phyloP scores from a whole-genome alignment of 805 yeast genomes.

The Yarrowia sp. region DNA sequence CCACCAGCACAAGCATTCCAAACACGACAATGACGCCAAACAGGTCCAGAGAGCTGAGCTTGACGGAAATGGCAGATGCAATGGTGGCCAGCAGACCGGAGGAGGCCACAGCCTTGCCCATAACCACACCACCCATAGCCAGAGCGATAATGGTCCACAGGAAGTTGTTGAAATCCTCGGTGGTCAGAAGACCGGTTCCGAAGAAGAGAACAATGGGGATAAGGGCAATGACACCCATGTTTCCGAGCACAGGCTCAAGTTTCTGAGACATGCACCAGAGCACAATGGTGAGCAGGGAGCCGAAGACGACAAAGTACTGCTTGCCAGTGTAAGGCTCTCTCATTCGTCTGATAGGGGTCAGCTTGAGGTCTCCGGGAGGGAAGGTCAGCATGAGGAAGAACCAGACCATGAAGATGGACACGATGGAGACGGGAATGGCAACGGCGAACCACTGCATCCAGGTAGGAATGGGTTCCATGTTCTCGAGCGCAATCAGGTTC shows the following conservation, averaged over 20 bases:
- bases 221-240: constrained; percentile 95
- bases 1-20: constrained; percentile 78
- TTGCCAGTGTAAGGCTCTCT: constrained; percentile 61
- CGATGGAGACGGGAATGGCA: constrained; percentile 76
- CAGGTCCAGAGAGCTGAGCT: constrained; percentile 70
- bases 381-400: constrained; percentile 69
- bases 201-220: constrained; percentile 90
- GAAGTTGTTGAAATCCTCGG: constrained; percentile 93
- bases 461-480: constrained; percentile 81
- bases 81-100: constrained; percentile 84
- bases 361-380: constrained; percentile 57
- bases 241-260: constrained; percentile 78
- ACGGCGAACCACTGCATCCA: constrained; percentile 96
- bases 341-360: constrained; percentile 61
- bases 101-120: constrained; percentile 93
- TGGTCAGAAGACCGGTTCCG: constrained; percentile 84
- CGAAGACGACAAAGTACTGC: constrained; percentile 77
- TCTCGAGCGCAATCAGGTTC: constrained; percentile 85
- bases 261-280: constrained; percentile 90
- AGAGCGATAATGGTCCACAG: constrained; percentile 95
- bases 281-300: constrained; percentile 73
- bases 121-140: constrained; percentile 97
- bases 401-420: constrained; percentile 76
- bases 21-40: constrained; percentile 78
- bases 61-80: constrained; percentile 69